Conservation (phyloP, 257 asterid species). For the Plectranthus barbatus region DNA sequence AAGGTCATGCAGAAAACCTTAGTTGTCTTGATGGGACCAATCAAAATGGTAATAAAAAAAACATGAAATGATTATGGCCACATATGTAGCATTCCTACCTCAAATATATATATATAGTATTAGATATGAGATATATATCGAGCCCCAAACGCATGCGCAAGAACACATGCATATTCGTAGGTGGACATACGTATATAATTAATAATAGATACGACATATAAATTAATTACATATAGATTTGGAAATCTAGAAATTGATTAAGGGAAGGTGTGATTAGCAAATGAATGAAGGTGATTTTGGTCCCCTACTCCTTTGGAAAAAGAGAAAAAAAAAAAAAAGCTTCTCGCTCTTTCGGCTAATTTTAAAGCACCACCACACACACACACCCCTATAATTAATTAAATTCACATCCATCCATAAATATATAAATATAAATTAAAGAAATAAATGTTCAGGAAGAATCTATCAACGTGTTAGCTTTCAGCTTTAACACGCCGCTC, state of each 20-base stretch:
- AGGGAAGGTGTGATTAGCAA: neutral
- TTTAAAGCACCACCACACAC: neutral
- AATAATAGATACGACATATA: too few relatives aligned
- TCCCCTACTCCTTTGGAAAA: slow-evolving; percentile 5
- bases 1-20: too few relatives aligned
- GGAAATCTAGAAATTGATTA: neutral
- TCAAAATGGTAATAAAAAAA: too few relatives aligned
- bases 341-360: slow-evolving; percentile 17
- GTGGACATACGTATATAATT: too few relatives aligned
- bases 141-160: too few relatives aligned
- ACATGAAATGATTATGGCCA: too few relatives aligned
- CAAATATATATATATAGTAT: too few relatives aligned
- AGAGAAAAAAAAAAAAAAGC: slow-evolving; percentile 4
- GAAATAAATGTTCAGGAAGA: neutral
- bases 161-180: too few relatives aligned
- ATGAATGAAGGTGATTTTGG: slow-evolving; percentile 8
- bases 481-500: slow-evolving; percentile 21
- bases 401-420: neutral
- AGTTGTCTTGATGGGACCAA: too few relatives aligned
- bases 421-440: neutral
- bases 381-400: neutral
- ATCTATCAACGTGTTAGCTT: slow-evolving; percentile 16
- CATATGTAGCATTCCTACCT: too few relatives aligned
- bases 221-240: too few relatives aligned
- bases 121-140: too few relatives aligned